These are phyloP conservation scores for Petasospora rhodanensis DNA, from an alignment of 1,139 yeast genomes.

Conservation along the genomic window DNA sequence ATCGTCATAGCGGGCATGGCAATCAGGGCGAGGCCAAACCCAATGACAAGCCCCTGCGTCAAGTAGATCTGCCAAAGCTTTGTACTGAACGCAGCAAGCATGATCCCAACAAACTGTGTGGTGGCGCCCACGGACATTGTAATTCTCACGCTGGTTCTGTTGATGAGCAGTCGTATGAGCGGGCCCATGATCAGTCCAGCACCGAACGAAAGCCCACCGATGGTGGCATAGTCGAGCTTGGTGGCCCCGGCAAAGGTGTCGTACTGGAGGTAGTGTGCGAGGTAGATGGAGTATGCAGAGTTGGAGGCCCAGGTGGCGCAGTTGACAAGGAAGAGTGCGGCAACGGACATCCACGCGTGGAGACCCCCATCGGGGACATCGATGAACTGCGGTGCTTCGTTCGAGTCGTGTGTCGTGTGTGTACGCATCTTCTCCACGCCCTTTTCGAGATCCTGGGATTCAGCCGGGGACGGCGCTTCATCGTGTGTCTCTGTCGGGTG, in stretches of 20 bases:
- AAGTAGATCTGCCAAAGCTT: conserved; percentile 54
- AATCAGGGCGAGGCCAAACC: conserved; percentile 52
- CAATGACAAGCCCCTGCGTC: conserved; percentile 61
- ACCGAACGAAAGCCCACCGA: conserved; percentile 62
- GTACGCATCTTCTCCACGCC: too few relatives aligned
- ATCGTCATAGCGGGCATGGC: conserved; percentile 50
- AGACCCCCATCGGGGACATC: conserved; percentile 24
- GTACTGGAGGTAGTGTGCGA: conserved; percentile 45
- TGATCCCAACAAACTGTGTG: conserved; percentile 37
- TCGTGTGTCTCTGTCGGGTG: too few relatives aligned
- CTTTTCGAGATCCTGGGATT: too few relatives aligned
- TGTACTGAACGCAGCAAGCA: conserved; percentile 58
- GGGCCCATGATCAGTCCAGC: conserved; percentile 48
- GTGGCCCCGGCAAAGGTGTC: conserved; percentile 49
- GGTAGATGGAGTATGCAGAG: conserved; percentile 51
- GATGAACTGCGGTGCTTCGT: too few relatives aligned
- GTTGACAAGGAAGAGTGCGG: conserved; percentile 46
- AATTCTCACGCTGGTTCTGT: conserved; percentile 9
- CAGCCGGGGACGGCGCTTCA: too few relatives aligned
- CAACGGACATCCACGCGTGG: conserved; percentile 59
- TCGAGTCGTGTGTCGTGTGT: too few relatives aligned
- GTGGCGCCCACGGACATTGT: conserved; percentile 18
- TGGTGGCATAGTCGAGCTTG: conserved; percentile 52
- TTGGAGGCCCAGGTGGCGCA: conserved; percentile 67
- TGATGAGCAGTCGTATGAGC: conserved; percentile 15